Percentiles rank a stretch among this genome's conserved stretches.
Evolutionary conservation across 148 eudicot genomes (phyloP).

Genomic region (Bassia scoparia): DNA sequence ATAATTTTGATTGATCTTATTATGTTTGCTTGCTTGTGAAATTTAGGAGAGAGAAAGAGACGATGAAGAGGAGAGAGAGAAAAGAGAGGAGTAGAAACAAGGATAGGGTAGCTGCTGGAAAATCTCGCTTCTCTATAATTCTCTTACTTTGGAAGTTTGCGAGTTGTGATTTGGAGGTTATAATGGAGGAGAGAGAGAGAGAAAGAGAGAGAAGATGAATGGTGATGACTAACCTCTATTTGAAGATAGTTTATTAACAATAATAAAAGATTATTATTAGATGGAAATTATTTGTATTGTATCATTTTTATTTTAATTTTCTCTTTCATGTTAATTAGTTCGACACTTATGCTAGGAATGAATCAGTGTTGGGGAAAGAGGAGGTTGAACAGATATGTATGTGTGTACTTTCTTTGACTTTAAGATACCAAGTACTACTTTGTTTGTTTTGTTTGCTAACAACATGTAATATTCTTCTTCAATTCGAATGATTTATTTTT

Average conservation of each 20-base stretch:
- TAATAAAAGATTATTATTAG: background rate
- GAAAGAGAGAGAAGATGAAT: background rate
- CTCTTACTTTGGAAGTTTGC: conserved; percentile 18
- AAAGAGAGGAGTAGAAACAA: background rate
- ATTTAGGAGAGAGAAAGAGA: background rate
- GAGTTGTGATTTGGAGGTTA: conserved; percentile 18
- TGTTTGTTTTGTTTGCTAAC: no score
- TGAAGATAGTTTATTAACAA: background rate
- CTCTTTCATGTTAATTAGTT: no score
- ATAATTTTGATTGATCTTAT: no score
- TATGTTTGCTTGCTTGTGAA: conserved; percentile 23
- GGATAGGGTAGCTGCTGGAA: conserved; percentile 1
- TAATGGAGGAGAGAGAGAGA: background rate
- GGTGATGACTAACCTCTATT: background rate
- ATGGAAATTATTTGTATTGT: background rate
- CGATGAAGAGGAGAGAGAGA: background rate
- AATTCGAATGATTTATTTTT: no score
- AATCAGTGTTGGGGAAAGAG: conserved; percentile 2
- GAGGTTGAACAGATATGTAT: conserved; percentile 10
- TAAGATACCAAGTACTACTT: conserved; percentile 4
- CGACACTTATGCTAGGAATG: background rate
- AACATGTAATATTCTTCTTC: no score
- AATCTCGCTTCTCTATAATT: conserved; percentile 7
- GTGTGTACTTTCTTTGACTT: conserved; percentile 12
- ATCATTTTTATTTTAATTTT: background rate